These are phyloP conservation scores for Ceratocystis albifundus DNA, from an alignment of 2,329 filamentous ascomycete species.

Conservation along the genomic window DNA sequence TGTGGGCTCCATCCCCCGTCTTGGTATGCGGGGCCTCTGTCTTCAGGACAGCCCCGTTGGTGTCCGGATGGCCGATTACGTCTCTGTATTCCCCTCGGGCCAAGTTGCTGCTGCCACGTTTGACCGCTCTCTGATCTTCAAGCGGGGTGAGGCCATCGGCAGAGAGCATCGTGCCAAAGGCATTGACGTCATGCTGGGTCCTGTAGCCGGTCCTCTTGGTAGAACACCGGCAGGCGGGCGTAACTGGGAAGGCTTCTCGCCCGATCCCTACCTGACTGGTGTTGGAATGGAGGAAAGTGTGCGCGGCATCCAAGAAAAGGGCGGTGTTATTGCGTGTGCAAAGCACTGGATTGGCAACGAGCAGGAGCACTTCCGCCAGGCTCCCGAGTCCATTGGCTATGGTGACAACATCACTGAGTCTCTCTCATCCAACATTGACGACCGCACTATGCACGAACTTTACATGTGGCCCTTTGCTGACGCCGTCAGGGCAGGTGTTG, in stretches of 20 bases:
- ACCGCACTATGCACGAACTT: slow-evolving; percentile 62
- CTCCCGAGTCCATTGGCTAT: slow-evolving; percentile 39
- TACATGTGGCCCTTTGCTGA: slow-evolving; percentile 72
- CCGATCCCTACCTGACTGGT: slow-evolving; percentile 65
- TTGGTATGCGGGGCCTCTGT: slow-evolving; percentile 64
- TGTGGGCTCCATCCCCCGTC: slow-evolving; percentile 54
- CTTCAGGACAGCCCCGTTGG: slow-evolving; percentile 78
- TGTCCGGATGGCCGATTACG: slow-evolving; percentile 64
- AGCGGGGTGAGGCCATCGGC: slow-evolving; percentile 39
- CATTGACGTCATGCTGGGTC: slow-evolving; percentile 56
- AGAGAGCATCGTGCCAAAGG: slow-evolving; percentile 63
- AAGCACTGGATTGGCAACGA: slow-evolving; percentile 68
- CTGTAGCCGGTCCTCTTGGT: slow-evolving; percentile 39
- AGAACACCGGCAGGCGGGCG: slow-evolving; percentile 38
- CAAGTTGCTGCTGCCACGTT: slow-evolving; percentile 75
- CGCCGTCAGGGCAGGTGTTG: slow-evolving; percentile 55
- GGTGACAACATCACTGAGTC: slow-evolving; percentile 53
- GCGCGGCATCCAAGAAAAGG: slow-evolving; percentile 69
- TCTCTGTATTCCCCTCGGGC: slow-evolving; percentile 69
- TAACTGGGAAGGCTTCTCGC: slow-evolving; percentile 57
- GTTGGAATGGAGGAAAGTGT: slow-evolving; percentile 61
- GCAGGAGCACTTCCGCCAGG: slow-evolving; percentile 66
- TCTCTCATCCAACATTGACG: slow-evolving; percentile 52
- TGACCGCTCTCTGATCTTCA: slow-evolving; percentile 55
- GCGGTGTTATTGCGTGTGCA: slow-evolving; percentile 70